Evolutionary conservation across 176 grass and related monocot species (phyloP), one percentile per base, ranked within the genome.

Genomic region (Chrysopogon serrulatus): DNA sequence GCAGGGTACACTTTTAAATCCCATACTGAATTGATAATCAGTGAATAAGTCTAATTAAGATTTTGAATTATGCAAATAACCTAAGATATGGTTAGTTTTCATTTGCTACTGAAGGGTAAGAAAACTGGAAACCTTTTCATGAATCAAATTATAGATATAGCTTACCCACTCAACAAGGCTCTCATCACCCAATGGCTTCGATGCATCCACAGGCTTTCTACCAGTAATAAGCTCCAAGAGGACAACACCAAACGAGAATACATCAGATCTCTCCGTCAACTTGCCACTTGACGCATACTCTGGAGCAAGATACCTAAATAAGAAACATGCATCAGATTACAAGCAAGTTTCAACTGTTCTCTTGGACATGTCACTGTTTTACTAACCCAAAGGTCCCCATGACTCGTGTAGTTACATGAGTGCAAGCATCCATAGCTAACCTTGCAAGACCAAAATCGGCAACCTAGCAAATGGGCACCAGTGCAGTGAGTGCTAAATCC

Each of bases 351-450:
- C 5, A 47, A 73, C 1, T 82, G 10, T 40, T 27, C 8, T 73
- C 11, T 18, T 83, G 2, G 6, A 66, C 23, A 10, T 67, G 13
- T 26, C 44, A 8, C 28, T 39, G 26, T 19, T 81, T 30, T 71
- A 90, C 87, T 66, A 87, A 98, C 96, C 96, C 96, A 69, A 98
- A 98, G 75, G 96, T 98, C 73, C 96, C 96, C 96, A 98, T 98
- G 48, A 98, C 96, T 70, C 96, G 87, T 74, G 93, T 98, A 65
- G 96, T 96, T 82, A 98, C 96, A 85, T 98, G 96, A 0, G 96
- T 96, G 53, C 63, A 85, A 41, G 93, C 84, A 87, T 96, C 96
- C 80, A 98, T 26, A 73, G 93, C 96, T 85, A 98, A 77, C 84
- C 93, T 95, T 85, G 96, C 96, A 19, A 98, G 87, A 31, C 96